Evolutionary conservation across 345 rosid species (phyloP), one percentile per base, ranked within the genome.

Genomic region (Xanthoceras sorbifolium): DNA sequence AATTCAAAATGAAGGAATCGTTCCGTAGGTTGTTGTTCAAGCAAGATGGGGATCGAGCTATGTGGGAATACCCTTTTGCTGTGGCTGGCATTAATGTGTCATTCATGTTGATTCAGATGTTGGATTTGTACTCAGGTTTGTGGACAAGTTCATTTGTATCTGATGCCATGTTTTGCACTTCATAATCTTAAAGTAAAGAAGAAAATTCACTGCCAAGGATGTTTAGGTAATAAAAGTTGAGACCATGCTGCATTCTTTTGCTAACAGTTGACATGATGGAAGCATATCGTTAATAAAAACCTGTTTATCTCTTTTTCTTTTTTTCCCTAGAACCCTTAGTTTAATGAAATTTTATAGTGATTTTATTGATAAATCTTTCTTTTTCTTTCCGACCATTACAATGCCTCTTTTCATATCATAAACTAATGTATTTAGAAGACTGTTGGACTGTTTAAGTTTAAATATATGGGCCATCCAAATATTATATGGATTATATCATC

Each of bases 21-120:
- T 96, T 92, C 81, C 95, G 84, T 87, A 92, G 95, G 90, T 89
- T 96, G 81, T 88, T 96, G 84, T 83, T 91, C 72, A 96, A 96
- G 89, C 88, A 90, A 89, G 91, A 85, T 61, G 99, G 98, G 23
- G 74, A 82, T 29, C 78, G 99, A 75, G 97, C 99, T 61, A 78
- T 90, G 66, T 94, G 99, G 99, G 98, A 96, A 81, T 96, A 96
- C 76, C 98, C 98, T 28, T 96, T 96, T 79, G 99, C 99, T 20
- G 99, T 90, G 81, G 99, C 99, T 65, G 99, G 99, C 80, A 91
- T 96, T 78, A 96, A 96, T 78, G 86, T 96, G 65, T 86, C 99
- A 26, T 94, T 88, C 81, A 92, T 96, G 99, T 81, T 94, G 79
- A 94, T 91, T 80, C 98, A 88, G 84, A 93, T 96, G 99, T 84